Evolutionary conservation across 1,284 basidiomycete species (phyloP).

Genomic region (Puccinia polysora): DNA sequence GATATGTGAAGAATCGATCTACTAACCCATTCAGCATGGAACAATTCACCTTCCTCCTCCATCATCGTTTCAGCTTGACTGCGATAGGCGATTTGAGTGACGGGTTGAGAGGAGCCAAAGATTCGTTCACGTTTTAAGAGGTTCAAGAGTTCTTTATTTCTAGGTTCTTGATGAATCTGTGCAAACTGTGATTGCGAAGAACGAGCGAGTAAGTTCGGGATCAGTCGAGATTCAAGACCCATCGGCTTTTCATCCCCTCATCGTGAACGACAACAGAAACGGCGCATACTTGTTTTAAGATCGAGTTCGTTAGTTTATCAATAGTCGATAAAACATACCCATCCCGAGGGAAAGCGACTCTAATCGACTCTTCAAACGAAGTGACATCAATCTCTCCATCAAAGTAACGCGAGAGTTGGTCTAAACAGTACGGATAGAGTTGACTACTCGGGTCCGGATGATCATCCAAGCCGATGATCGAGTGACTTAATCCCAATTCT

Average conservation of each 20-base stretch:
- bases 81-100: conserved; percentile 37
- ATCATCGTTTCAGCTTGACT: conserved; percentile 23
- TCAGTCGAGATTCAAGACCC: neutral
- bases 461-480: conserved; percentile 40
- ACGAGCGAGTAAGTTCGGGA: neutral
- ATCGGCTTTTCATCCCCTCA: too few species aligned
- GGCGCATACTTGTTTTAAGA: conserved; percentile 35
- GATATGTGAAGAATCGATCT: neutral
- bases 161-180: conserved; percentile 39
- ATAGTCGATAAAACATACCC: conserved; percentile 31
- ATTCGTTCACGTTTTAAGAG: conserved; percentile 28
- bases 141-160: conserved; percentile 33
- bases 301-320: conserved; percentile 38
- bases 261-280: neutral
- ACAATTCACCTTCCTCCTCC: conserved; percentile 36
- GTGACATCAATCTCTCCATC: conserved; percentile 40
- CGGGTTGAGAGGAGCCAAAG: neutral
- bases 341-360: conserved; percentile 31
- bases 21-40: conserved; percentile 43
- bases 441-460: conserved; percentile 21
- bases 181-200: conserved; percentile 22
- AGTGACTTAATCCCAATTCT: conserved; percentile 37
- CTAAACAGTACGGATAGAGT: conserved; percentile 36
- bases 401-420: conserved; percentile 33
- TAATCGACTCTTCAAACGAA: conserved; percentile 35